A percentile compares a stretch with the other conserved stretches of the same genome.
Evolutionary conservation across 108 stramenopile species (phyloP).

Genomic region (Discostella stelligeroides): DNA sequence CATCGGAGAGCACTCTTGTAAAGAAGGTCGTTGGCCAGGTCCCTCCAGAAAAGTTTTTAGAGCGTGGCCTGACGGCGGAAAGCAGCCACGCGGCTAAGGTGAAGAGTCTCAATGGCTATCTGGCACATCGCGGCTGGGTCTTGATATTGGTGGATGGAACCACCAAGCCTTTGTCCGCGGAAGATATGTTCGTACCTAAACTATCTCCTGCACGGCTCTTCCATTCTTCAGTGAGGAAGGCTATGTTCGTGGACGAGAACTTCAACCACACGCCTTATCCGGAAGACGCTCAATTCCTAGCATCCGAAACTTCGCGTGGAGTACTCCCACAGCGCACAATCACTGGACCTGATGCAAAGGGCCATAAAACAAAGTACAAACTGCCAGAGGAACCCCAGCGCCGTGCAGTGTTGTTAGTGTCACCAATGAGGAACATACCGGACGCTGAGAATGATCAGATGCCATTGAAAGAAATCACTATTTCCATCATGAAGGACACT

Average conservation of each 20-base stretch:
- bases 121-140: conserved; percentile 56
- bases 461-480: conserved; percentile 53
- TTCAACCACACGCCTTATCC: conserved; percentile 59
- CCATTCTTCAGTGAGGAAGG: conserved; percentile 54
- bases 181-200: conserved; percentile 62
- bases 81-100: conserved; percentile 21
- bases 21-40: conserved; percentile 54
- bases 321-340: conserved; percentile 26
- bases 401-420: conserved; percentile 59
- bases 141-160: conserved; percentile 37
- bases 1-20: conserved; percentile 64
- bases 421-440: conserved; percentile 41
- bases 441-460: conserved; percentile 41
- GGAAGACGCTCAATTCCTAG: conserved; percentile 72
- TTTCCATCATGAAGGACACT: conserved; percentile 67
- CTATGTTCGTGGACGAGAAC: conserved; percentile 70
- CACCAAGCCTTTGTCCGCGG: conserved; percentile 35
- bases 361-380: conserved; percentile 58
- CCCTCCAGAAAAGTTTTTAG: conserved; percentile 47
- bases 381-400: conserved; percentile 69
- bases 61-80: conserved; percentile 52
- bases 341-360: conserved; percentile 48
- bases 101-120: conserved; percentile 64
- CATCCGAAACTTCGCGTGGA: conserved; percentile 55
- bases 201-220: conserved; percentile 74